Conservation (phyloP, 1,139 yeast genomes). For the Suhomyces bokatorum region DNA sequence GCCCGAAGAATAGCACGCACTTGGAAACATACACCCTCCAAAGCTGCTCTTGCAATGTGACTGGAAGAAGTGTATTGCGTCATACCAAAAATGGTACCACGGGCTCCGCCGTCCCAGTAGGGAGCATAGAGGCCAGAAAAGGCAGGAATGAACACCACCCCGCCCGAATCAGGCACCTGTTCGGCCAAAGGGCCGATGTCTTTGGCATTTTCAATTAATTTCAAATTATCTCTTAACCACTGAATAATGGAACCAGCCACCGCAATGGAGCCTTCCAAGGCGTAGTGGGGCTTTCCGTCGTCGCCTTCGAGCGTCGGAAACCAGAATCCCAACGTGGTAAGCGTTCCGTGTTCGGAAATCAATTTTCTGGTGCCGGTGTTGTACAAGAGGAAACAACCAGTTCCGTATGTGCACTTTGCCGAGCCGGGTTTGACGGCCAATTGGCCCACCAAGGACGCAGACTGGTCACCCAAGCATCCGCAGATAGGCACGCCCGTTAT, state of each 20-base stretch:
- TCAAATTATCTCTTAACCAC: constrained; percentile 91
- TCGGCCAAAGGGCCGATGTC: constrained; percentile 91
- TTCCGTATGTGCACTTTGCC: constrained; percentile 97
- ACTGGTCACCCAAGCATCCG: constrained; percentile 94
- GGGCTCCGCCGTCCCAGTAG: constrained; percentile 91
- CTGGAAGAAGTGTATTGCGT: constrained; percentile 85
- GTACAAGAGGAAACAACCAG: constrained; percentile 89
- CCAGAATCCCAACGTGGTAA: constrained; percentile 90
- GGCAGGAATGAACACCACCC: constrained; percentile 94
- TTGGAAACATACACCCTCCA: constrained; percentile 94
- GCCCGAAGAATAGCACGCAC: constrained; percentile 88
- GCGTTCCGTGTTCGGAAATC: constrained; percentile 74
- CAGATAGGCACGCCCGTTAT: constrained; percentile 70
- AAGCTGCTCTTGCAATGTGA: constrained; percentile 90
- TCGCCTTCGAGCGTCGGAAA: constrained; percentile 63
- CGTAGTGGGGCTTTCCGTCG: constrained; percentile 72
- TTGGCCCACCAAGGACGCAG: constrained; percentile 92
- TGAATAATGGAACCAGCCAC: constrained; percentile 95
- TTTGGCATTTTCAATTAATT: constrained; percentile 74
- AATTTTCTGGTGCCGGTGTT: constrained; percentile 75
- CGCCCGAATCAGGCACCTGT: constrained; percentile 79
- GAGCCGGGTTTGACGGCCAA: constrained; percentile 80
- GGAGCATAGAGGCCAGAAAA: constrained; percentile 95
- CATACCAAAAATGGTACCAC: constrained; percentile 91
- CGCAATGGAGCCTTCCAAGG: constrained; percentile 93